Conservation (phyloP, 208 protist genomes). For the Wallacemonas sp. region DNA sequence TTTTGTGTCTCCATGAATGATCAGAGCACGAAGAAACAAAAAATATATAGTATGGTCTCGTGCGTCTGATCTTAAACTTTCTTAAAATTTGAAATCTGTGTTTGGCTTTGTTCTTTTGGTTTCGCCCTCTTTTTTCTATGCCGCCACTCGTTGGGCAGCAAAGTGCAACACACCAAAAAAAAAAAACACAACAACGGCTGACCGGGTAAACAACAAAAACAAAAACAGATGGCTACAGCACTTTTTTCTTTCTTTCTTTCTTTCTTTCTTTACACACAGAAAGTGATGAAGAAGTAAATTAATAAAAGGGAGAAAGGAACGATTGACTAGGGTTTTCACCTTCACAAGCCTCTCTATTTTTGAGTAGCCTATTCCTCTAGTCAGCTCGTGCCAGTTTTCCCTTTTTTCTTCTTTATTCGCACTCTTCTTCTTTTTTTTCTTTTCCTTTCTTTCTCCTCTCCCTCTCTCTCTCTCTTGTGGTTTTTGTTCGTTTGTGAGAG, state of each 20-base stretch:
- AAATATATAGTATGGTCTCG: too few species aligned
- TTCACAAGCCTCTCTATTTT: constrained; percentile 1
- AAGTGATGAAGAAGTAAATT: background rate
- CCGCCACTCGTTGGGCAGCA: too few species aligned
- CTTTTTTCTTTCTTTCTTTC: too few species aligned
- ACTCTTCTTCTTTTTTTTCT: background rate
- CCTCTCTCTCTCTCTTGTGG: background rate
- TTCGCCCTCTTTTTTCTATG: constrained; percentile 18
- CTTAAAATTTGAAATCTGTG: too few species aligned
- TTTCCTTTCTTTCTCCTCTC: constrained; percentile 15
- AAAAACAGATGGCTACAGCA: too few species aligned
- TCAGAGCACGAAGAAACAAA: too few species aligned
- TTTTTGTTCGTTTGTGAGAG: background rate
- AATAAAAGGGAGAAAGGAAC: background rate
- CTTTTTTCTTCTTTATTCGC: constrained; percentile 12
- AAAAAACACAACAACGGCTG: too few species aligned
- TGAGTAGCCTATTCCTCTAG: background rate
- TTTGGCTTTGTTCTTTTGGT: constrained; percentile 6
- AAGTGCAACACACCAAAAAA: too few species aligned
- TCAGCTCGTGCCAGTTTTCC: background rate
- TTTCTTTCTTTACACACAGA: too few species aligned
- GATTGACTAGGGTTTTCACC: background rate
- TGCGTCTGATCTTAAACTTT: too few species aligned
- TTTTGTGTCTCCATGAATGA: too few species aligned
- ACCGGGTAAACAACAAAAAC: too few species aligned